Evolutionary conservation across 352 stramenopile species (phyloP).

Genomic region (Pythium guiyangense): DNA sequence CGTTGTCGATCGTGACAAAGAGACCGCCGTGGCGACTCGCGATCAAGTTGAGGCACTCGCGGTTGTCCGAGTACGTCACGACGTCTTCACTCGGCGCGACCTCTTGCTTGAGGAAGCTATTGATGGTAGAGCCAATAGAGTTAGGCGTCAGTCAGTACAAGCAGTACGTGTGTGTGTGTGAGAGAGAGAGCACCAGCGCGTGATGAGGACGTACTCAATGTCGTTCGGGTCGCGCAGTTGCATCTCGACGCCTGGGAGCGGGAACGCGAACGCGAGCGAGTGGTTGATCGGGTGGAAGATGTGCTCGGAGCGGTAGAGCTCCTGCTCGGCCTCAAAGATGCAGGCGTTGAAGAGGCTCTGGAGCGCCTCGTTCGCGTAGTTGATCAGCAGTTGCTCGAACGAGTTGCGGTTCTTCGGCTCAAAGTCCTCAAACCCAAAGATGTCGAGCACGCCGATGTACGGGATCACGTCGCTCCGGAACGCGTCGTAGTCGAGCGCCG

Average conservation of each 20-base stretch:
- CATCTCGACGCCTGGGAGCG: slow-evolving; percentile 32
- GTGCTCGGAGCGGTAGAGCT: slow-evolving; percentile 77
- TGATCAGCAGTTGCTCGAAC: slow-evolving; percentile 91
- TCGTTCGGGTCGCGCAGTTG: slow-evolving; percentile 30
- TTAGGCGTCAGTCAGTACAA: background rate
- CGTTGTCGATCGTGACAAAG: slow-evolving; percentile 83
- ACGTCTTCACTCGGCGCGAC: slow-evolving; percentile 37
- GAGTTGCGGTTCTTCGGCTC: slow-evolving; percentile 87
- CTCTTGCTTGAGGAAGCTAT: slow-evolving; percentile 33
- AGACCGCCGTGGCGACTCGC: slow-evolving; percentile 77
- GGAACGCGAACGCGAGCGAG: slow-evolving; percentile 72
- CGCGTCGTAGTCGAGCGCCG: slow-evolving; percentile 76
- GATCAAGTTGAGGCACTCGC: slow-evolving; percentile 82
- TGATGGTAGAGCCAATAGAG: background rate
- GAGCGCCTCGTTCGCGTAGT: slow-evolving; percentile 91
- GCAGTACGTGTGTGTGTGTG: no score
- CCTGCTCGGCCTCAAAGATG: slow-evolving; percentile 84
- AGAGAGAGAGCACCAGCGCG: slow-evolving; percentile 3
- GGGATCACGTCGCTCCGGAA: slow-evolving; percentile 74
- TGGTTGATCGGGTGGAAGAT: slow-evolving; percentile 84
- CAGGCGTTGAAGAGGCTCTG: slow-evolving; percentile 89
- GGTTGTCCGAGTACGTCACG: slow-evolving; percentile 81
- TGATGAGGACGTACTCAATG: slow-evolving; percentile 32
- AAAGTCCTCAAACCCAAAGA: no score
- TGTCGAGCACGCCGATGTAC: no score